Evolutionary conservation across 73 alveolate genomes (phyloP), one percentile per base, ranked within the genome.

Genomic region (Paramecium octaurelia): DNA sequence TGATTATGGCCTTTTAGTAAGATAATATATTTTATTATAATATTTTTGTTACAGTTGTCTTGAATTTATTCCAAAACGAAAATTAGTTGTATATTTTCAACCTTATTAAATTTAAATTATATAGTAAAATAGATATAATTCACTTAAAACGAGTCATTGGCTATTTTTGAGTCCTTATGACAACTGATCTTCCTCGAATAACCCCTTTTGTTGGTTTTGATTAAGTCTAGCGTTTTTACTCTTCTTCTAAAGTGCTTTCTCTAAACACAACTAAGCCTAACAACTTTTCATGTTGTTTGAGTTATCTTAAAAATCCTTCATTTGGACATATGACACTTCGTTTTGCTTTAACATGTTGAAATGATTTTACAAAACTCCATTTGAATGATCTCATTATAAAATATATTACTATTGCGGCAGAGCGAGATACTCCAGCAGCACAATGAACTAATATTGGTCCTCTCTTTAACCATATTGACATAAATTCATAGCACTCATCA

Each of bases 391-490:
- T 92, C 95, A 97, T 96, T 85, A 93, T 12, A 57, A 70, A 95
- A 34, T 87, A 50, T n/a, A 88, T 93, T 12, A 95, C 98, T 23
- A 95, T 84, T 1, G 98, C 86, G 0, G 96, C 98, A 16, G 96
- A 88, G 6, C 98, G 48, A n/a, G 95, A 88, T 69, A 88, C 93
- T 11, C 98, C 98, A 29, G 93, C 95, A 18, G 86, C 91, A 77
- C 98, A 95, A 85, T 95, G 98, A 35, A 95, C 96, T 69, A 95
- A 58, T 9, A 95, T 95, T 12, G 89, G 84, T 58, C 92, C 99
- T 95, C 73, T 96, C 93, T 86, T 85, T 60, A 88, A 88, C 95
- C 86, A 96, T 14, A 36, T 21, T 5, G 58, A 34, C 38, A 75
- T 75, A 36, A 75, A 75, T 16, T 75, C 88, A 36, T 75, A 75